A percentile compares a stretch with the other conserved stretches of the same genome.
These are phyloP conservation scores for Myochromella boudieri DNA, from an alignment of 768 basidiomycete genomes.

Conservation along the genomic window DNA sequence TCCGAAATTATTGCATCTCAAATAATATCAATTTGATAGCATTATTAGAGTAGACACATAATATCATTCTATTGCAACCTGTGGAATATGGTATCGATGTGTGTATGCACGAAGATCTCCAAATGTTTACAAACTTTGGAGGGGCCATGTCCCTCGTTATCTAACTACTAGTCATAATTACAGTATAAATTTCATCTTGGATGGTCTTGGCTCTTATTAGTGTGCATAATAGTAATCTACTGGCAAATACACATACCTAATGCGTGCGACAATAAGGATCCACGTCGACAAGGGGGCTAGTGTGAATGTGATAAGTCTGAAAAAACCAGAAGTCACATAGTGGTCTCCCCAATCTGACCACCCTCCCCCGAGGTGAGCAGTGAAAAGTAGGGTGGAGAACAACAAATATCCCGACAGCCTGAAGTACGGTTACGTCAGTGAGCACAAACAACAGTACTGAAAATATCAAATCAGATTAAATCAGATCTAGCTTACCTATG, in stretches of 20 bases:
- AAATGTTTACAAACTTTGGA: no score
- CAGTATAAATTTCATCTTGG: slow-evolving; percentile 75
- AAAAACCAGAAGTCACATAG: slow-evolving; percentile 32
- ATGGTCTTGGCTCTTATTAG: slow-evolving; percentile 36
- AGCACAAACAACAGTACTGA: slow-evolving; percentile 4
- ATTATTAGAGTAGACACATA: not conserved
- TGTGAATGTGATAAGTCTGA: slow-evolving; percentile 52
- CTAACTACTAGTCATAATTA: no score
- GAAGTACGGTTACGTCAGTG: no score
- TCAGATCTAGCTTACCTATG: slow-evolving; percentile 52
- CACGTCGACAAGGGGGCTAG: slow-evolving; percentile 53
- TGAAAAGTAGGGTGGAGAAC: slow-evolving; percentile 58
- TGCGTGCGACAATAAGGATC: slow-evolving; percentile 42
- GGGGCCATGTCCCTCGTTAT: no score
- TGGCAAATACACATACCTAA: slow-evolving; percentile 45
- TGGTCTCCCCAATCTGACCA: slow-evolving; percentile 60
- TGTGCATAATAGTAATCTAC: not conserved
- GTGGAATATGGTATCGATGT: not conserved
- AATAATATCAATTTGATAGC: not conserved
- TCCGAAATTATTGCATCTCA: slow-evolving; percentile 2
- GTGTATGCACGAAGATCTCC: no score
- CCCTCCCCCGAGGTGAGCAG: slow-evolving; percentile 67
- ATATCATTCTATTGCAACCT: no score
- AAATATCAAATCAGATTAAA: not conserved
- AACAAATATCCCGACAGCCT: slow-evolving; percentile 77